These are phyloP conservation scores for Rasamsonia emersonii DNA, from an alignment of 2,329 filamentous ascomycete species.

Conservation along the genomic window DNA sequence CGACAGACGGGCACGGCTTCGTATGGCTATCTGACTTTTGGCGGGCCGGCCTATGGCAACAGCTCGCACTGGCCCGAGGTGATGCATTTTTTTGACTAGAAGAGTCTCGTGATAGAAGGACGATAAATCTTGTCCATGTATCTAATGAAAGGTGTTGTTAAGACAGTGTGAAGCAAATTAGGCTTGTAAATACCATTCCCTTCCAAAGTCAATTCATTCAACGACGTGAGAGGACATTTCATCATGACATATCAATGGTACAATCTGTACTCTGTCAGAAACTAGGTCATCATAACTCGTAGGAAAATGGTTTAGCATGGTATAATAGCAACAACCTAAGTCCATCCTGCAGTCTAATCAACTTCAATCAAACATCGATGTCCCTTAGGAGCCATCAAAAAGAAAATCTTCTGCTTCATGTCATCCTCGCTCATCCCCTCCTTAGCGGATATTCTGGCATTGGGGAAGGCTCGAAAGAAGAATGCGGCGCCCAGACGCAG, in stretches of 20 bases:
- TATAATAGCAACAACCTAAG: no score
- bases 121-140: background rate
- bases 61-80: conserved; percentile 13
- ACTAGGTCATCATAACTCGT: no score
- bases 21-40: conserved; percentile 37
- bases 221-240: no score
- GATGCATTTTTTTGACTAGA: conserved; percentile 6
- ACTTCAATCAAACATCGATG: conserved; percentile 29
- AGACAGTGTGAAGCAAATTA: no score
- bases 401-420: conserved; percentile 37
- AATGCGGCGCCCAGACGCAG: conserved; percentile 41
- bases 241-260: no score
- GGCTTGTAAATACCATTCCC: no score
- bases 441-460: conserved; percentile 4
- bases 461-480: conserved; percentile 35
- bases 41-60: conserved; percentile 36
- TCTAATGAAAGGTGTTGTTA: no score
- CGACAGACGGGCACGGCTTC: conserved; percentile 22
- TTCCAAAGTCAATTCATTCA: no score
- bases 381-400: conserved; percentile 32
- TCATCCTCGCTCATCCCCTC: conserved; percentile 20
- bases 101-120: background rate
- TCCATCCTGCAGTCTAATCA: no score
- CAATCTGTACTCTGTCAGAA: no score
- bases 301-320: no score